A percentile compares a stretch with the other conserved stretches of the same genome.
Evolutionary conservation across 2,329 filamentous ascomycete species (phyloP).

Genomic region (Colletotrichum sp.): DNA sequence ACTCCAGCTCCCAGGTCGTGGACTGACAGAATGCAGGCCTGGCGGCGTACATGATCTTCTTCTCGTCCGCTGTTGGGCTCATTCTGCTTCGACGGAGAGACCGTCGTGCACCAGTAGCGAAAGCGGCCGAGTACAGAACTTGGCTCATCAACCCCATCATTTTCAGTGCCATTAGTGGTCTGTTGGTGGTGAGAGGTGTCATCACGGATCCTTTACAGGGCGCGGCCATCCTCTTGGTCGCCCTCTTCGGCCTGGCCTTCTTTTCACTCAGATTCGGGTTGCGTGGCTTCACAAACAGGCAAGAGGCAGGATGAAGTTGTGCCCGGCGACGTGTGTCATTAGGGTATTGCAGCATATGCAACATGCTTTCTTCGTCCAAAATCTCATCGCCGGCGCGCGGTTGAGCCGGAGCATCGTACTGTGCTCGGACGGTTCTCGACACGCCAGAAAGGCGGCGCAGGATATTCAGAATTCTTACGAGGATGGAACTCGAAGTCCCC

Average conservation of each 20-base stretch:
- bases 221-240: constrained; percentile 30
- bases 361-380: not conserved
- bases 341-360: not conserved
- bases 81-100: constrained; percentile 27
- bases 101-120: constrained; percentile 14
- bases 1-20: not conserved
- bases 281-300: constrained; percentile 20
- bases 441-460: not conserved
- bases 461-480: not conserved
- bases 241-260: constrained; percentile 27
- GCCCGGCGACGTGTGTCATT: not conserved
- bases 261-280: constrained; percentile 27
- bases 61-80: constrained; percentile 29
- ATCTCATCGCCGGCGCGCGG: not conserved
- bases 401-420: not conserved
- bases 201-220: constrained; percentile 31
- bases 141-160: constrained; percentile 29
- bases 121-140: constrained; percentile 22
- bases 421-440: not conserved
- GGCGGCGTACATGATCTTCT: constrained; percentile 27
- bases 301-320: not conserved
- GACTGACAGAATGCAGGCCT: constrained; percentile 20
- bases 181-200: constrained; percentile 31
- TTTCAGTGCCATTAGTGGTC: constrained; percentile 28
- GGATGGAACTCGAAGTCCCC: not conserved